phyloP scores from a whole-genome alignment of 2,329 filamentous ascomycete species.

The Pestalotiopsis sp. region DNA sequence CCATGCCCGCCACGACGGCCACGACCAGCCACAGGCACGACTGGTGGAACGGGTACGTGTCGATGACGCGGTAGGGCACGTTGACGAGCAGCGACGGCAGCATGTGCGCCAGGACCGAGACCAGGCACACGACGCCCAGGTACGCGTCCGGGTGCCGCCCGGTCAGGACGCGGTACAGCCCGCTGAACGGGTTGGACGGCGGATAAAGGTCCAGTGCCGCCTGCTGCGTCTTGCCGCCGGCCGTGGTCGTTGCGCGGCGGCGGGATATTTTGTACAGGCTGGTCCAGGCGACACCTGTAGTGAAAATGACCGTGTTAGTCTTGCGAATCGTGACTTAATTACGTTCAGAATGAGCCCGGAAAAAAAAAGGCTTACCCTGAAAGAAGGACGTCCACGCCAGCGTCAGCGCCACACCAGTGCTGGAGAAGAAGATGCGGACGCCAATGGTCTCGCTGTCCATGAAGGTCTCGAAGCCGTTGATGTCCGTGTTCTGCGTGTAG shows the following conservation, averaged over 20 bases:
- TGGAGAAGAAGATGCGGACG: slow-evolving; percentile 42
- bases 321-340: no score
- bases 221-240: slow-evolving; percentile 16
- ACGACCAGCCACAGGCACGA: slow-evolving; percentile 37
- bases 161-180: slow-evolving; percentile 39
- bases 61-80: slow-evolving; percentile 40
- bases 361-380: slow-evolving; percentile 28
- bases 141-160: slow-evolving; percentile 34
- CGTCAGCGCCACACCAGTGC: slow-evolving; percentile 39
- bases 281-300: slow-evolving; percentile 29
- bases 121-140: slow-evolving; percentile 34
- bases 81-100: slow-evolving; percentile 41
- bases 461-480: slow-evolving; percentile 40
- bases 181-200: slow-evolving; percentile 37
- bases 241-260: slow-evolving; percentile 33
- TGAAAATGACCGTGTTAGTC: no score
- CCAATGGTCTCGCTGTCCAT: slow-evolving; percentile 43
- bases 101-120: slow-evolving; percentile 38
- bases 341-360: neutral
- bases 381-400: slow-evolving; percentile 41
- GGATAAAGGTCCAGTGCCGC: slow-evolving; percentile 41
- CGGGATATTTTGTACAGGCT: slow-evolving; percentile 39
- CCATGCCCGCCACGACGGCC: slow-evolving; percentile 37
- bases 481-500: slow-evolving; percentile 36
- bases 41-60: slow-evolving; percentile 33